Percentiles rank a stretch among this genome's conserved stretches.
Conservation (phyloP, 306 rosid species). For the Hylodesmum podocarpum region DNA sequence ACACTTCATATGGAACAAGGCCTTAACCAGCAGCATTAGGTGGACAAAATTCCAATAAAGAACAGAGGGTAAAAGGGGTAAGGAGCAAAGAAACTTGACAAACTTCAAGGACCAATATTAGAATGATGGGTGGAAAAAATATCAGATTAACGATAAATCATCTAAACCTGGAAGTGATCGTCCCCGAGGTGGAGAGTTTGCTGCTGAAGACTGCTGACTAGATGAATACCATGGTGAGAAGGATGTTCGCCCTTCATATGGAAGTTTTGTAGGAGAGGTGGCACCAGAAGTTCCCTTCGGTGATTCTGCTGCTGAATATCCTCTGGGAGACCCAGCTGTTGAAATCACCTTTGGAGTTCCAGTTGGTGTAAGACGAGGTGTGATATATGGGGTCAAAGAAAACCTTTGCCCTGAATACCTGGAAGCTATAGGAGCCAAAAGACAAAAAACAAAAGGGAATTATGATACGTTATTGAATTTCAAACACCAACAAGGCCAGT, state of each 20-base stretch:
- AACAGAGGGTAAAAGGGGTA: not conserved
- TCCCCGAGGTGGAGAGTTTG: conserved; percentile 89
- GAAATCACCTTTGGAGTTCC: conserved; percentile 90
- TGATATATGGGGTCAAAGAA: conserved; percentile 82
- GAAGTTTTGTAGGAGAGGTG: conserved; percentile 70
- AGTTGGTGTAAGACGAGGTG: conserved; percentile 87
- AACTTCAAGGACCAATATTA: conserved; percentile 3
- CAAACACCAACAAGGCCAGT: not conserved
- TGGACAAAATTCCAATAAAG: conserved; percentile 10
- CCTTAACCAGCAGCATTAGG: not conserved
- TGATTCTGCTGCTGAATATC: conserved; percentile 69
- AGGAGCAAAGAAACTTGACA: not conserved
- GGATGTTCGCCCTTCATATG: conserved; percentile 63
- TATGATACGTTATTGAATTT: not conserved
- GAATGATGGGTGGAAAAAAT: not conserved
- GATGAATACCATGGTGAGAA: conserved; percentile 88
- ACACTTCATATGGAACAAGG: not conserved
- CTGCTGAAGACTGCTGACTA: conserved; percentile 99
- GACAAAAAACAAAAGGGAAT: conserved; percentile 6
- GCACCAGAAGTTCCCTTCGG: conserved; percentile 68
- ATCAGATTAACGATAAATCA: conserved; percentile 13
- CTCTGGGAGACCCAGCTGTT: conserved; percentile 74
- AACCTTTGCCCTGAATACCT: conserved; percentile 58
- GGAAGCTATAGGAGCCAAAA: conserved; percentile 45
- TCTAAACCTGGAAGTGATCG: conserved; percentile 62